Percentiles rank a stretch among this genome's conserved stretches.
These are phyloP conservation scores for Nicotiana undulata DNA, from an alignment of 257 asterid genomes.

Conservation along the genomic window DNA sequence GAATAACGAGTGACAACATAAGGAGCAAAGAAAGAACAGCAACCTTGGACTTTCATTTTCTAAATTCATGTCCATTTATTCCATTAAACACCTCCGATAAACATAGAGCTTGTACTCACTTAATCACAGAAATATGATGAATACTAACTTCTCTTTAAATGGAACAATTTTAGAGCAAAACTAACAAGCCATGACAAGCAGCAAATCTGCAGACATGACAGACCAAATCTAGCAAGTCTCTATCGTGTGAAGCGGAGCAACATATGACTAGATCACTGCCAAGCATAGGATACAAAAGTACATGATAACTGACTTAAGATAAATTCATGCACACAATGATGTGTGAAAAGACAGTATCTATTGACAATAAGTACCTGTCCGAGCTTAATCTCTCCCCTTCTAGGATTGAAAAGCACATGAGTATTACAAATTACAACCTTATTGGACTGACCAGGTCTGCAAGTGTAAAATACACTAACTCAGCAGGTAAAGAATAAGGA, in stretches of 20 bases:
- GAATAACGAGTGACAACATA: neutral
- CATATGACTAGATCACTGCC: neutral
- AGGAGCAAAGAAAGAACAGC: neutral
- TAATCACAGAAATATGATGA: neutral
- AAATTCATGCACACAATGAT: constrained; percentile 2
- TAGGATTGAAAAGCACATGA: constrained; percentile 97
- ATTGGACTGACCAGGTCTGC: constrained; percentile 44
- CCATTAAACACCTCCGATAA: neutral
- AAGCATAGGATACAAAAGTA: neutral
- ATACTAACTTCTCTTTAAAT: neutral
- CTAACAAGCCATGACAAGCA: neutral
- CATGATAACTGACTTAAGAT: neutral
- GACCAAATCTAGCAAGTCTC: neutral
- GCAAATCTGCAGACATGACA: neutral
- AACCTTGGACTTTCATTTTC: neutral
- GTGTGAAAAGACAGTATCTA: neutral
- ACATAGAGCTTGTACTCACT: neutral
- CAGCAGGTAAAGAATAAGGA: neutral
- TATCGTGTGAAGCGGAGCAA: neutral
- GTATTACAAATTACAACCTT: constrained; percentile 83
- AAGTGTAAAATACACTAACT: constrained; percentile 7
- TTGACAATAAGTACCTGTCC: constrained; percentile 61
- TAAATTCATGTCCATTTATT: neutral
- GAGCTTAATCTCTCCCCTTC: constrained; percentile 90
- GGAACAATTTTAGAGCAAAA: neutral